Evolutionary conservation across 116 monocot genomes (phyloP).

Genomic region (Posidonia oceanica): DNA sequence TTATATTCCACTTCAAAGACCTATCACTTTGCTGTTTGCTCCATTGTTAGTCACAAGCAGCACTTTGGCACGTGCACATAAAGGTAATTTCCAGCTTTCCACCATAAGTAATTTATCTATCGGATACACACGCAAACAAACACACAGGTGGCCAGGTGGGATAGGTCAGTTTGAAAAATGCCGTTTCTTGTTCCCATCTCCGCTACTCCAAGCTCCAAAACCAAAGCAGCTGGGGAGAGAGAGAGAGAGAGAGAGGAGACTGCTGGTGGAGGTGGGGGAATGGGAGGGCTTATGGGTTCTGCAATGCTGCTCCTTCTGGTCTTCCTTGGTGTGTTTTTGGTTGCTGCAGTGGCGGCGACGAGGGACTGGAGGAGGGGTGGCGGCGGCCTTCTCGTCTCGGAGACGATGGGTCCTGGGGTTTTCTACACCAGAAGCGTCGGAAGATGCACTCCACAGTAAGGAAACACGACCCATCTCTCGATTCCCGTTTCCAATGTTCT

Average conservation of each 20-base stretch:
- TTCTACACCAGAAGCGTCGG: slow-evolving; percentile 16
- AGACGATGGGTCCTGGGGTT: slow-evolving; percentile 14
- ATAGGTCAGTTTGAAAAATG: background rate
- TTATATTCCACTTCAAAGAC: no score
- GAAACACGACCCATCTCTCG: background rate
- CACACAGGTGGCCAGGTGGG: no score
- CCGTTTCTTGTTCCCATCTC: background rate
- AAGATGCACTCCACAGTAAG: slow-evolving; percentile 21
- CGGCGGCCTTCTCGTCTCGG: slow-evolving; percentile 5
- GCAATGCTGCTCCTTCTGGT: background rate
- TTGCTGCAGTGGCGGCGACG: background rate
- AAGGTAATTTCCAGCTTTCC: no score
- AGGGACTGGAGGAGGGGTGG: background rate
- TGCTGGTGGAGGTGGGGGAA: background rate
- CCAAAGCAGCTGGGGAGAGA: background rate
- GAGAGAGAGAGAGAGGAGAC: background rate
- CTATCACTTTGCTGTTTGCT: no score
- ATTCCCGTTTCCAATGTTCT: background rate
- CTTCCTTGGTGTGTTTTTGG: background rate
- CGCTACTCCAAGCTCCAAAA: background rate
- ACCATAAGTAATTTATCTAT: no score
- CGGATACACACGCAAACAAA: no score
- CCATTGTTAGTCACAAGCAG: no score
- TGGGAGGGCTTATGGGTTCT: background rate
- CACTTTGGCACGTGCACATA: no score